phyloP scores from a whole-genome alignment of 495 filamentous ascomycete species.

The Penicillium crystallinum region DNA sequence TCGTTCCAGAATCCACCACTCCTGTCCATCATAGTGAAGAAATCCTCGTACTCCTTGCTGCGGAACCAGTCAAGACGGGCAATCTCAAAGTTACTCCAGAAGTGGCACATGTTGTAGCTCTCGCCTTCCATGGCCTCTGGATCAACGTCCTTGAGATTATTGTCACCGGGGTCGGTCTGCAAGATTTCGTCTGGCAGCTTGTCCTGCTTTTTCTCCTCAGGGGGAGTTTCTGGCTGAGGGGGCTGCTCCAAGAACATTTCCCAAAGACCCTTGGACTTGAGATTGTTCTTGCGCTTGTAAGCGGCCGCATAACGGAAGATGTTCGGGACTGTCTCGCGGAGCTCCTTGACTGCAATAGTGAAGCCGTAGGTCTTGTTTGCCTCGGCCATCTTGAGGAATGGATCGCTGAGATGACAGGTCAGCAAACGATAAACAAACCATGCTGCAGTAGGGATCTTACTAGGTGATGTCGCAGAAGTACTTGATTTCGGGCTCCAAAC shows the following conservation, averaged over 20 bases:
- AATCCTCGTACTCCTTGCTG: constrained; percentile 93
- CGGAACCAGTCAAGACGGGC: constrained; percentile 91
- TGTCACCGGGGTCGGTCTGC: constrained; percentile 66
- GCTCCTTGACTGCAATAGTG: constrained; percentile 97
- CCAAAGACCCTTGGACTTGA: constrained; percentile 91
- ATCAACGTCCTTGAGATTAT: constrained; percentile 73
- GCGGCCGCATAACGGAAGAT: constrained; percentile 99
- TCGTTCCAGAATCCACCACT: constrained; percentile 99
- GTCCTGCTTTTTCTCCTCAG: constrained; percentile 64
- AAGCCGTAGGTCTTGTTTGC: constrained; percentile 98
- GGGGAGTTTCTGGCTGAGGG: constrained; percentile 49
- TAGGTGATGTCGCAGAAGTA: constrained; percentile 99
- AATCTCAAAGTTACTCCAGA: constrained; percentile 99
- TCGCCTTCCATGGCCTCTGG: constrained; percentile 95
- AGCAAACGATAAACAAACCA: constrained; percentile 13
- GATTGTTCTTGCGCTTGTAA: constrained; percentile 88
- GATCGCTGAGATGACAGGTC: constrained; percentile 59
- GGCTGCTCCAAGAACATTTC: constrained; percentile 93
- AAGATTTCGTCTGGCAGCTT: constrained; percentile 78
- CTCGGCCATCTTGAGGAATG: constrained; percentile 88
- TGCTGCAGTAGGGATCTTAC: constrained; percentile 48
- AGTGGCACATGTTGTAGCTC: constrained; percentile 99
- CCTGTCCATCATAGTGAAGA: constrained; percentile 98
- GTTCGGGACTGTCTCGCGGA: constrained; percentile 96
- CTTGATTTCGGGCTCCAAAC: constrained; percentile 98